Evolutionary conservation across 257 asterid genomes (phyloP), one percentile per base, ranked within the genome.

Genomic region (Asclepias syriaca): DNA sequence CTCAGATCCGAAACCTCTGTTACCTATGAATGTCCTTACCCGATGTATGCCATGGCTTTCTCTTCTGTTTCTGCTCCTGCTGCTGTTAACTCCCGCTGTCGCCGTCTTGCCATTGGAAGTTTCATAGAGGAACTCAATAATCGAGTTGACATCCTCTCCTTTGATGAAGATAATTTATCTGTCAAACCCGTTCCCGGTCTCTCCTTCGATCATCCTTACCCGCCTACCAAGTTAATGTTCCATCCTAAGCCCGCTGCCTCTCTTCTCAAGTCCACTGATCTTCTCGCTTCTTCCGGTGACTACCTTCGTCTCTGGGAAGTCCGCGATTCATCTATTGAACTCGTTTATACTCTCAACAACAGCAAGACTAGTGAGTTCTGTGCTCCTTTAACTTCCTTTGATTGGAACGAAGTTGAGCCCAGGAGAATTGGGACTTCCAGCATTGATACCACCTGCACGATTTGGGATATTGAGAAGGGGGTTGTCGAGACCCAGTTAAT

Each of bases 401-500:
- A 94, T 53, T 91, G 99, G 99, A 94, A 89, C 78, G 95, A 92
- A 78, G 82, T 85, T 5, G 97, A 91, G 74, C 93, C 98, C 14
- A 81, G 84, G 66, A 45, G 96, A 65, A 85, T 94, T 40, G 97
- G 97, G 43, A 94, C 99, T 7, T 89, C 92, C 5, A 89, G 96
- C 74, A 85, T 93, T 40, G 97, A 93, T 51, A 93, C 98, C 6
- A 93, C 97, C 19, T 91, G 96, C 60, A 91, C 98, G 3, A 88
- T 91, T 9, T 91, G 98, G 98, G 98, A 91, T 46, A 72, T 91
- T 10, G 98, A 94, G 11, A 87, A 82, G 15, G 83, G 90, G 6
- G 96, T 83, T 2, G 97, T 91, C 49, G 96, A 94, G 58, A 91
- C 98, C 3, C 97, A 91, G 73, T 29, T 91, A 72, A 91, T 91